phyloP scores from a whole-genome alignment of 139 green algal species.

The Picochlorum costavermella region DNA sequence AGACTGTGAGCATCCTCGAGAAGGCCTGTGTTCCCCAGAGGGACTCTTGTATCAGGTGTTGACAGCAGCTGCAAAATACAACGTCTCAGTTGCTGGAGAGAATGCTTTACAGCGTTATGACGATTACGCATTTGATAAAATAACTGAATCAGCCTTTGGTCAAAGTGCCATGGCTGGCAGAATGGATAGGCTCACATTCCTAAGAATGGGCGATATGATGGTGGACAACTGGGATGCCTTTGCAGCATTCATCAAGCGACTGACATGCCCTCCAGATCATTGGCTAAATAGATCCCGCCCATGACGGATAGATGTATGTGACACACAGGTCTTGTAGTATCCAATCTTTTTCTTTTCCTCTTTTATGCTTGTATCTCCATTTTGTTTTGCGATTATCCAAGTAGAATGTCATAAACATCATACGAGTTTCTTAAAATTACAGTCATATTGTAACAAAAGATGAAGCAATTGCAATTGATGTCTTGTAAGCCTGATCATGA shows the following conservation, averaged over 20 bases:
- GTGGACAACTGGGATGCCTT: constrained; percentile 56
- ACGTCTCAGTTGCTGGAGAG: constrained; percentile 81
- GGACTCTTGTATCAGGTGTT: constrained; percentile 76
- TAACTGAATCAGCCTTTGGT: constrained; percentile 81
- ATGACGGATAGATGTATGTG: background rate
- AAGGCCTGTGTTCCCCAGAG: constrained; percentile 83
- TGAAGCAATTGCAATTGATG: too few relatives aligned
- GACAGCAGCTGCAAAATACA: constrained; percentile 45
- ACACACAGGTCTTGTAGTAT: background rate
- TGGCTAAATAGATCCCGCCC: background rate
- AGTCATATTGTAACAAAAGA: too few relatives aligned
- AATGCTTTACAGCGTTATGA: constrained; percentile 97
- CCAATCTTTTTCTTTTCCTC: too few relatives aligned
- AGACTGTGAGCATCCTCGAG: constrained; percentile 91
- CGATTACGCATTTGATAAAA: constrained; percentile 81
- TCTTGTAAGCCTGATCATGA: too few relatives aligned
- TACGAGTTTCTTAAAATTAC: too few relatives aligned
- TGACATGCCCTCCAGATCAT: constrained; percentile 25
- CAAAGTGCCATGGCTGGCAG: constrained; percentile 59
- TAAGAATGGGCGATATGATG: constrained; percentile 80
- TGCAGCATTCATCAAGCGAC: constrained; percentile 33
- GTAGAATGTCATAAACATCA: too few relatives aligned
- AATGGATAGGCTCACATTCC: constrained; percentile 87
- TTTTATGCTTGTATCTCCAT: too few relatives aligned
- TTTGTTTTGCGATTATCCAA: too few relatives aligned